Evolutionary conservation across 2,329 filamentous ascomycete genomes (phyloP), one percentile per base, ranked within the genome.

Genomic region (Cladobotryum mycophilum): DNA sequence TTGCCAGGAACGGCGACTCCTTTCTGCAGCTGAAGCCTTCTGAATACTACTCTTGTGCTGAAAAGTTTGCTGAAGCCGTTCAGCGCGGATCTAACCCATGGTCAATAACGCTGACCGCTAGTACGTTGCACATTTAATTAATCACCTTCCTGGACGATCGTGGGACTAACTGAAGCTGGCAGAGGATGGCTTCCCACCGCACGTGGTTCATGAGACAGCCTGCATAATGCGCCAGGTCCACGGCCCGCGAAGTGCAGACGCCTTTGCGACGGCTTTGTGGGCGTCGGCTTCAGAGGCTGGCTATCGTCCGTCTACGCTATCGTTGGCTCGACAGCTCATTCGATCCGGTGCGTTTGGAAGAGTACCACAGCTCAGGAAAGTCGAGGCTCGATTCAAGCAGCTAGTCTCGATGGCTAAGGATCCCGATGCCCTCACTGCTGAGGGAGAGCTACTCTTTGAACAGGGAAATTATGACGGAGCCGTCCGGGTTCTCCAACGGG

Each of bases 401-500:
- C 54, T 72, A 9, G 58, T 69, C 25, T 41, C 56, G 12, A 49
- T 54, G 30, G 63, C 59, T 22, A 60, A 56, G n/a, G 60, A 72
- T 36, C 58, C 67, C 3, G 59, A 72, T 41, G 70, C 67, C 33
- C 57, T 71, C 18, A 62, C 64, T 4, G 56, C 62, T 8, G 61
- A 70, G 40, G 70, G 64, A 14, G 60, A 64, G 47, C 22, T 57
- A 22, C 60, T 66, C 12, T 60, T 58, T 44, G 42, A 45, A 22
- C 53, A 58, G 37, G 60, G 58, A 5, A 60, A 56, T 34, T 61
- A 60, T 47, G 49, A 52, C 1, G 58, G 55, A 8, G 61, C 65
- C 4, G 53, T 52, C 20, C 47, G 45, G 14, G 41, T 55, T 4
- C 49, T 67, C 11, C 51, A 58, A 34, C 55, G 56, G 25, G 67